Conservation (phyloP, 352 stramenopile genomes). For the Phytophthora pisi region DNA sequence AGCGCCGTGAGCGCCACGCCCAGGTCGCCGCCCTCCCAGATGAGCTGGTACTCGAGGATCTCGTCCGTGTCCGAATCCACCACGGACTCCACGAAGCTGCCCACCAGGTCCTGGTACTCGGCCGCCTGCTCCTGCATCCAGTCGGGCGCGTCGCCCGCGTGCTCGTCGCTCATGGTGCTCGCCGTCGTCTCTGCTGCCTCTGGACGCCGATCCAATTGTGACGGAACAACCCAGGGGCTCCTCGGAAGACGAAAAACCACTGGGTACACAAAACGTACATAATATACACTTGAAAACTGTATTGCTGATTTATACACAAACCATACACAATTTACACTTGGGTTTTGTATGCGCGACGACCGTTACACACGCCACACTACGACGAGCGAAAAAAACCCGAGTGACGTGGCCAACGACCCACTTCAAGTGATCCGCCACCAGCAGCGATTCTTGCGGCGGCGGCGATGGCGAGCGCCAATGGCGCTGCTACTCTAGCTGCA, state of each 20-base stretch:
- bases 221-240: conserved; percentile 21
- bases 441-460: not conserved
- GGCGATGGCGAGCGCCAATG: not conserved
- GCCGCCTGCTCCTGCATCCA: conserved; percentile 90
- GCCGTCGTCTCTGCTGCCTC: not conserved
- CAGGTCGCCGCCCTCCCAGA: conserved; percentile 87
- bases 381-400: conserved; percentile 10
- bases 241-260: conserved; percentile 7
- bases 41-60: conserved; percentile 89
- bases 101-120: conserved; percentile 84
- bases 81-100: conserved; percentile 86
- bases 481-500: not conserved
- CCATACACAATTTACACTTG: conserved; percentile 24
- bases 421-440: conserved; percentile 15
- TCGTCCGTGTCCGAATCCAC: conserved; percentile 84
- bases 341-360: conserved; percentile 11
- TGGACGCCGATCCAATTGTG: conserved; percentile 33
- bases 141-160: conserved; percentile 29
- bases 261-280: conserved; percentile 26
- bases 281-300: conserved; percentile 25
- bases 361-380: conserved; percentile 28
- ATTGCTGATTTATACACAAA: conserved; percentile 19
- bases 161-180: conserved; percentile 38
- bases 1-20: conserved; percentile 83
- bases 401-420: conserved; percentile 26